Conservation (phyloP, 352 stramenopile genomes). For the Pythium catenulatum region DNA sequence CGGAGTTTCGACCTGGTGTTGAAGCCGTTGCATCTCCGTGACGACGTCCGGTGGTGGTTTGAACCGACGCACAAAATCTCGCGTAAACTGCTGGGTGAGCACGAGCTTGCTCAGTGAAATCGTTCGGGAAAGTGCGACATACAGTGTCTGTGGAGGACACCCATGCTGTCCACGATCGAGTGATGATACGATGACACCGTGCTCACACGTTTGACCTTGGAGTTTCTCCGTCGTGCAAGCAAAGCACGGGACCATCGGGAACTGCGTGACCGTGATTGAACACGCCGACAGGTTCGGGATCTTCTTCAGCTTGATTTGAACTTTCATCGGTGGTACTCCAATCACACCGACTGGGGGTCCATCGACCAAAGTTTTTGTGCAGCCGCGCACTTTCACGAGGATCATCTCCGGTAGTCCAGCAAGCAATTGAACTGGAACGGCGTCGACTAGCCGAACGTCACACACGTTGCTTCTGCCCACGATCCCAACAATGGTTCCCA, state of each 20-base stretch:
- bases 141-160: background rate
- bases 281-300: background rate
- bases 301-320: background rate
- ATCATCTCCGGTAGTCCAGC: background rate
- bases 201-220: constrained; percentile 54
- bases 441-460: too few species aligned
- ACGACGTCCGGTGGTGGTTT: background rate
- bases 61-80: background rate
- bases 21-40: background rate
- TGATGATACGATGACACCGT: constrained; percentile 47
- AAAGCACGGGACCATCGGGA: constrained; percentile 52
- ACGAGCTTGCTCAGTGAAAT: background rate
- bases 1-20: background rate
- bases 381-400: background rate
- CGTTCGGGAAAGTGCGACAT: background rate
- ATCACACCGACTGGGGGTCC: background rate
- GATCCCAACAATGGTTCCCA: background rate
- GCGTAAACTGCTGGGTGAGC: background rate
- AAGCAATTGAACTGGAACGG: too few species aligned
- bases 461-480: too few species aligned
- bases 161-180: background rate
- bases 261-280: constrained; percentile 44
- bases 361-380: background rate
- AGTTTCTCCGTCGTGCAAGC: constrained; percentile 60
- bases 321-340: background rate